A percentile compares a stretch with the other conserved stretches of the same genome.
Conservation (phyloP, 495 filamentous ascomycete species). For the Penicillium pancosmium region DNA sequence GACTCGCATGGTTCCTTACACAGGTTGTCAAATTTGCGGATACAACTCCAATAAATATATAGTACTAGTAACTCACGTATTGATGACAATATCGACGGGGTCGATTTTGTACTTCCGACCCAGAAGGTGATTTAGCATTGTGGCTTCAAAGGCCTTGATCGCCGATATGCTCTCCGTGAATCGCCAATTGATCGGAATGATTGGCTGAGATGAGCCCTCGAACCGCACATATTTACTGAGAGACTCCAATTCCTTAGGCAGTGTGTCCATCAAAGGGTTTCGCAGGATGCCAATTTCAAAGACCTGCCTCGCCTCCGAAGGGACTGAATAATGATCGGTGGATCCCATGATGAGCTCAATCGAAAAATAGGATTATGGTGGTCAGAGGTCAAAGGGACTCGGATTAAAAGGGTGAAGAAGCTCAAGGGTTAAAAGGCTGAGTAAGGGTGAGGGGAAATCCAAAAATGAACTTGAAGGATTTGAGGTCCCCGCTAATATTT, state of each 20-base stretch:
- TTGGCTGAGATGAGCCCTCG: constrained; percentile 6
- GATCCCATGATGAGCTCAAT: background rate
- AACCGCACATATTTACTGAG: constrained; percentile 10
- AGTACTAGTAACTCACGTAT: constrained; percentile 45
- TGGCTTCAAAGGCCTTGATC: constrained; percentile 64
- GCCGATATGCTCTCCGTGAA: constrained; percentile 61
- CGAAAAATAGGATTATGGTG: background rate
- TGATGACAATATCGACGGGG: constrained; percentile 46
- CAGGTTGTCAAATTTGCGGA: background rate
- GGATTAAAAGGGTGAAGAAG: too few relatives aligned
- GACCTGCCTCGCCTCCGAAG: constrained; percentile 1
- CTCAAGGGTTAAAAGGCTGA: too few relatives aligned
- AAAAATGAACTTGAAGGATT: too few relatives aligned
- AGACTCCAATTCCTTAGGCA: background rate
- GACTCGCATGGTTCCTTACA: constrained; percentile 1
- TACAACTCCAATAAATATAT: too few relatives aligned
- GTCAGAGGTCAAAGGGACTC: background rate
- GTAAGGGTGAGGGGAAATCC: too few relatives aligned
- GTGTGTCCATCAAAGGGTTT: constrained; percentile 12
- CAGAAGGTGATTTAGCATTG: constrained; percentile 54
- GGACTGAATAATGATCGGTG: constrained; percentile 3
- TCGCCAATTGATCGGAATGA: constrained; percentile 40
- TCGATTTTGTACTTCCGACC: constrained; percentile 38
- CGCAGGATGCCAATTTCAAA: constrained; percentile 14
- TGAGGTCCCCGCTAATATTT: too few relatives aligned